Evolutionary conservation across 305 asterid species (phyloP).

Genomic region (Withania somnifera): DNA sequence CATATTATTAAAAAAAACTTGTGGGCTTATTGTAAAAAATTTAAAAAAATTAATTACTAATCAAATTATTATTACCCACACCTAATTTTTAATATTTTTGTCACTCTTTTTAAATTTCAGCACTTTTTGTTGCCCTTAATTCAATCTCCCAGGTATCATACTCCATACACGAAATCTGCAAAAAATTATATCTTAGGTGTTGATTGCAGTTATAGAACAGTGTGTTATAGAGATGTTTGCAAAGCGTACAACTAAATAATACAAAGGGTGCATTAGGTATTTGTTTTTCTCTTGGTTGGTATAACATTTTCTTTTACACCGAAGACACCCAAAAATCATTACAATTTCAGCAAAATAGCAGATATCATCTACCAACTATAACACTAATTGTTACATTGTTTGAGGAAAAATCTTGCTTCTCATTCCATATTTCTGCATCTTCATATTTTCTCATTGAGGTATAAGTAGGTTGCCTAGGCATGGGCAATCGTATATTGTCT

Average conservation of each 20-base stretch:
- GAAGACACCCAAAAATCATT: not conserved
- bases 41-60: too few species aligned
- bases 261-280: not conserved
- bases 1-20: too few species aligned
- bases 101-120: too few species aligned
- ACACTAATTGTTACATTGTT: slow-evolving; percentile 48
- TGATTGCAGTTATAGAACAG: not conserved
- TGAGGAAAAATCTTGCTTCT: slow-evolving; percentile 30
- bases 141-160: too few species aligned
- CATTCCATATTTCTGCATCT: slow-evolving; percentile 31
- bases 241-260: not conserved
- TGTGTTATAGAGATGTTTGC: not conserved
- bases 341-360: not conserved
- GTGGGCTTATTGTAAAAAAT: too few species aligned
- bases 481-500: slow-evolving; percentile 36
- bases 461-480: slow-evolving; percentile 54
- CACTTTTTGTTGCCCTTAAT: too few species aligned
- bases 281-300: not conserved
- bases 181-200: too few species aligned
- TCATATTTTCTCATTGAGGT: slow-evolving; percentile 36
- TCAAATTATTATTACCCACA: too few species aligned
- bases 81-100: too few species aligned
- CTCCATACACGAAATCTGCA: too few species aligned
- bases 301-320: not conserved
- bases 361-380: slow-evolving; percentile 43